Evolutionary conservation across 306 rosid genomes (phyloP).

Genomic region (Vicia villosa): DNA sequence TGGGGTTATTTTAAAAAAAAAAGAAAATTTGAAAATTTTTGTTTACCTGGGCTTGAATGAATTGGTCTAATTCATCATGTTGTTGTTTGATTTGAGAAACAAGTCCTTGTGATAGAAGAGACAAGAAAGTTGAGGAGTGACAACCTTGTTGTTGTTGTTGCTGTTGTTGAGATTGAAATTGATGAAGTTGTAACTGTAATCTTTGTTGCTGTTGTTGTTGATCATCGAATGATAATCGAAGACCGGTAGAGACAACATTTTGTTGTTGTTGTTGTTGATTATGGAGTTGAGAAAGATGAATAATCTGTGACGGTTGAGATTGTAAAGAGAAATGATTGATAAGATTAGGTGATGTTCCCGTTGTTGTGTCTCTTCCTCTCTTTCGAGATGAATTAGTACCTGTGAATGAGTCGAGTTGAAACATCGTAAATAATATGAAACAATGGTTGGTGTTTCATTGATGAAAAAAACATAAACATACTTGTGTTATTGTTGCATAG

Average conservation of each 20-base stretch:
- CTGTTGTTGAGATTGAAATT: constrained; percentile 14
- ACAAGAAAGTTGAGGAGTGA: constrained; percentile 51
- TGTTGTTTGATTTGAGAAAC: constrained; percentile 75
- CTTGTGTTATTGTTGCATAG: constrained; percentile 67
- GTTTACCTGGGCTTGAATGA: constrained; percentile 75
- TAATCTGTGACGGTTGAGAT: constrained; percentile 64
- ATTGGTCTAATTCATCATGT: constrained; percentile 68
- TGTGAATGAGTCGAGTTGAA: neutral
- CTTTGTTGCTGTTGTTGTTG: constrained; percentile 50
- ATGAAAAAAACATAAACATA: neutral
- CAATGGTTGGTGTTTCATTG: neutral
- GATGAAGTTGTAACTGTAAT: constrained; percentile 43
- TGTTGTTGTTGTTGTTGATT: constrained; percentile 56
- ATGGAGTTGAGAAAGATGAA: constrained; percentile 80
- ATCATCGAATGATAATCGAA: constrained; percentile 68
- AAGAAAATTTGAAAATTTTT: neutral
- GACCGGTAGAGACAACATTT: constrained; percentile 90
- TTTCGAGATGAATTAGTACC: constrained; percentile 48
- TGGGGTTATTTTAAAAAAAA: neutral
- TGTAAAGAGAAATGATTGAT: constrained; percentile 56
- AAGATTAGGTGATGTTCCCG: constrained; percentile 26
- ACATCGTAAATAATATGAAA: neutral
- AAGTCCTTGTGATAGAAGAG: constrained; percentile 54
- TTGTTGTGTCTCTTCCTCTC: constrained; percentile 42
- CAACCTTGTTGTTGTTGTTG: constrained; percentile 38